These are phyloP conservation scores for Sarocladium strictum DNA, from an alignment of 2,329 filamentous ascomycete species.

Conservation along the genomic window DNA sequence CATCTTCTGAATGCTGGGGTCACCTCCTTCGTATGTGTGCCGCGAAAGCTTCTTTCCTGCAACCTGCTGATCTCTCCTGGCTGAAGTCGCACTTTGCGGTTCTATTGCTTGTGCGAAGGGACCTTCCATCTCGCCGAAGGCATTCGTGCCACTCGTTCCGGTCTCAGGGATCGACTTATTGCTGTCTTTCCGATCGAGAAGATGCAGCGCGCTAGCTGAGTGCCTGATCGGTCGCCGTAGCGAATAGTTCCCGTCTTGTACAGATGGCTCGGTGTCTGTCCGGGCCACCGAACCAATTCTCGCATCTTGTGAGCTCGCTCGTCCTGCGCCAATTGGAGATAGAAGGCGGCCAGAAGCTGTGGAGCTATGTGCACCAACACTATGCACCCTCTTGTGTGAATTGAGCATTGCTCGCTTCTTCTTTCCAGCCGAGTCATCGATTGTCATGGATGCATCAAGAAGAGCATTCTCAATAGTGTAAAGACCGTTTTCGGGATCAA, in stretches of 20 bases:
- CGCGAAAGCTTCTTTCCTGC: constrained; percentile 34
- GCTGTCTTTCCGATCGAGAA: constrained; percentile 54
- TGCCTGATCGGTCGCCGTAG: constrained; percentile 44
- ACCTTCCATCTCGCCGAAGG: constrained; percentile 54
- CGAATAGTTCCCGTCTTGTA: constrained; percentile 36
- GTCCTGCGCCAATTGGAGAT: constrained; percentile 24
- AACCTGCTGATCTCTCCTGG: not conserved
- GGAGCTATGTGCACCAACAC: constrained; percentile 24
- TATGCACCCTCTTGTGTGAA: constrained; percentile 38
- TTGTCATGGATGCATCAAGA: constrained; percentile 84
- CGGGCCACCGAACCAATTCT: constrained; percentile 27
- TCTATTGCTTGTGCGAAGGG: constrained; percentile 37
- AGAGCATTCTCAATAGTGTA: constrained; percentile 88
- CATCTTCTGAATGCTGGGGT: constrained; percentile 62
- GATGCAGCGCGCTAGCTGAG: constrained; percentile 52
- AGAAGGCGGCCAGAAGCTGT: constrained; percentile 19
- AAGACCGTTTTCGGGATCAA: constrained; percentile 33
- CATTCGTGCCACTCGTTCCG: constrained; percentile 52
- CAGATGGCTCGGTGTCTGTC: constrained; percentile 21
- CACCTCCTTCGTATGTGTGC: constrained; percentile 81
- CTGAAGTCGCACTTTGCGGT: constrained; percentile 14
- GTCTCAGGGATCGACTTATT: constrained; percentile 54
- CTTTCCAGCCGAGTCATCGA: constrained; percentile 60
- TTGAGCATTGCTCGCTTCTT: constrained; percentile 47
- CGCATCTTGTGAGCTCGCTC: constrained; percentile 30